phyloP scores from a whole-genome alignment of 2,329 filamentous ascomycete species.

The Diplodia scrobiculata region DNA sequence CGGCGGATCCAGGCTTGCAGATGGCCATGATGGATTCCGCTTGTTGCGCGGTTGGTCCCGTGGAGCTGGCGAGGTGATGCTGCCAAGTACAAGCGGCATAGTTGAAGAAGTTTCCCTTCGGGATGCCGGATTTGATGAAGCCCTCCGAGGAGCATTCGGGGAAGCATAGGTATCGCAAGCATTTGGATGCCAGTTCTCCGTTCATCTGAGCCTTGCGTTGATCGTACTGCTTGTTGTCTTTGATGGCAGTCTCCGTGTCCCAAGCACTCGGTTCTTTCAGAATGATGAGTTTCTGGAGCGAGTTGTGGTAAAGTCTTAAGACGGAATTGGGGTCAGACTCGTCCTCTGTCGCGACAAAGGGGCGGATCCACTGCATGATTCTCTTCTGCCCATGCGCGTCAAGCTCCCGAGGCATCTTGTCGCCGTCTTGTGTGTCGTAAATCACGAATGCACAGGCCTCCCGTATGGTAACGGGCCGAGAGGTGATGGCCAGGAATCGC shows the following conservation, averaged over 20 bases:
- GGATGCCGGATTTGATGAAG: background rate
- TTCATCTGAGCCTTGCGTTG: background rate
- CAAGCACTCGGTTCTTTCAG: background rate
- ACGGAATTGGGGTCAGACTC: background rate
- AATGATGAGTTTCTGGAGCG: background rate
- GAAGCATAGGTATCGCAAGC: background rate
- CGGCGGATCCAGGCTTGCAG: background rate
- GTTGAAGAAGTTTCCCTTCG: background rate
- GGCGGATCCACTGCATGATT: background rate
- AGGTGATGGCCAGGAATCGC: background rate
- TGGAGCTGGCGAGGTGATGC: background rate
- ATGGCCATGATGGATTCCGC: background rate
- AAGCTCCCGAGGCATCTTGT: background rate
- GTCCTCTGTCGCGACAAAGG: background rate
- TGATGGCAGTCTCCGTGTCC: background rate
- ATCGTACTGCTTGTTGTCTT: background rate
- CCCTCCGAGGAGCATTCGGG: background rate
- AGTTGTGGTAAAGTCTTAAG: conserved; percentile 4
- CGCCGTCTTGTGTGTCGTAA: background rate
- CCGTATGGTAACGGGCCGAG: background rate
- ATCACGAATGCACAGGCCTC: background rate
- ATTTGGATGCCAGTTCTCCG: background rate
- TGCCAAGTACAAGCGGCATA: background rate
- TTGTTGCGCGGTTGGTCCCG: background rate
- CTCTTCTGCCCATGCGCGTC: background rate